phyloP scores from a whole-genome alignment of 2,329 filamentous ascomycete species.

The Drechslerella dactyloides region DNA sequence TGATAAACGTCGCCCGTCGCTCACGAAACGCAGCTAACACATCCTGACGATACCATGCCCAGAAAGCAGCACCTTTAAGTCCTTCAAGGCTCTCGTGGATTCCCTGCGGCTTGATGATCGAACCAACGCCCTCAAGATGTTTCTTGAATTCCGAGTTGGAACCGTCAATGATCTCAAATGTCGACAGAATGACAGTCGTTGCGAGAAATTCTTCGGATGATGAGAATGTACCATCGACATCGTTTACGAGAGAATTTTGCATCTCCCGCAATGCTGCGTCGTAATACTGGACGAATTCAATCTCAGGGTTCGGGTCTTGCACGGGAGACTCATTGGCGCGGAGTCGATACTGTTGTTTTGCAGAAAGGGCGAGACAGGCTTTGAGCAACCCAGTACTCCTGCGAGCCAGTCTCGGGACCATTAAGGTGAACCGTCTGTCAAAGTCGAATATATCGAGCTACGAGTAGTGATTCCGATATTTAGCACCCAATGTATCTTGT shows the following conservation, averaged over 20 bases:
- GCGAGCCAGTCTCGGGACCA: conserved; percentile 36
- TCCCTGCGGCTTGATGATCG: conserved; percentile 55
- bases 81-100: conserved; percentile 55
- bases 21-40: conserved; percentile 56
- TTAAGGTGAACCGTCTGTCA: conserved; percentile 43
- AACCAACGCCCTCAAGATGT: conserved; percentile 56
- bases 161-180: conserved; percentile 56
- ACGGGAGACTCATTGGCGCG: conserved; percentile 27
- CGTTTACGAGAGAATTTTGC: conserved; percentile 49
- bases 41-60: conserved; percentile 57
- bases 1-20: conserved; percentile 54
- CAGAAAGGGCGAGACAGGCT: conserved; percentile 44
- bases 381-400: conserved; percentile 43
- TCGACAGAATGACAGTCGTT: conserved; percentile 55
- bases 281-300: conserved; percentile 55
- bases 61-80: conserved; percentile 55
- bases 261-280: conserved; percentile 53
- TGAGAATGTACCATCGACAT: conserved; percentile 41
- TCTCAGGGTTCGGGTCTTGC: conserved; percentile 41
- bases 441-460: conserved; percentile 50
- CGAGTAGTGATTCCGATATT: background rate
- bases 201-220: conserved; percentile 55
- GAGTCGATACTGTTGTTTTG: conserved; percentile 48
- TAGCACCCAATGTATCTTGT: conserved; percentile 3
- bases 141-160: conserved; percentile 56